Conservation (phyloP, 2,329 filamentous ascomycete genomes). For the Talaromyces sp. region DNA sequence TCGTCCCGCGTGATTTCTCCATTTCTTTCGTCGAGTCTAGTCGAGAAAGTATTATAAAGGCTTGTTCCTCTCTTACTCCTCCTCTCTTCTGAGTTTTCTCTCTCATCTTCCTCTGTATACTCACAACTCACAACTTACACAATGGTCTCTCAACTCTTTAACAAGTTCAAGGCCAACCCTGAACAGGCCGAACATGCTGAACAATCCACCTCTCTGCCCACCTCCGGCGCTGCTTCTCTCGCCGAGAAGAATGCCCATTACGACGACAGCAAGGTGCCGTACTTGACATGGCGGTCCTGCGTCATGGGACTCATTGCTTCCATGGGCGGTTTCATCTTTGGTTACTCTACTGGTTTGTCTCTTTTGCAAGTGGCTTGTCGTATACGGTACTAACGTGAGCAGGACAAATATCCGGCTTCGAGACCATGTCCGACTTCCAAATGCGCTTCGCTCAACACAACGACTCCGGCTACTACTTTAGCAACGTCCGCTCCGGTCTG, state of each 20-base stretch:
- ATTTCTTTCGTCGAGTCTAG: neutral
- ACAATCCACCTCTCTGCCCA: conserved; percentile 30
- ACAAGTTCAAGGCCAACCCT: conserved; percentile 29
- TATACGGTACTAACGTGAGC: conserved; percentile 16
- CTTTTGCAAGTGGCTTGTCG: neutral
- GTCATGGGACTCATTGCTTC: conserved; percentile 47
- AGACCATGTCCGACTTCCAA: conserved; percentile 49
- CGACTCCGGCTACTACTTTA: conserved; percentile 36
- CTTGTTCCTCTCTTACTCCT: neutral
- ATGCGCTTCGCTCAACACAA: conserved; percentile 40
- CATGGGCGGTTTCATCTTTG: conserved; percentile 51
- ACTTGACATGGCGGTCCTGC: conserved; percentile 45
- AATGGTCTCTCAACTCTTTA: conserved; percentile 20
- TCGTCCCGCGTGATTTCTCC: conserved; percentile 9
- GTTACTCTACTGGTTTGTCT: conserved; percentile 43
- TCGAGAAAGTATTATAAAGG: neutral
- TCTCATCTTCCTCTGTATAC: neutral
- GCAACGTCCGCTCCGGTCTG: conserved; percentile 45
- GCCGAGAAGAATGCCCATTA: conserved; percentile 36
- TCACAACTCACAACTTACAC: neutral
- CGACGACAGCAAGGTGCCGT: conserved; percentile 45
- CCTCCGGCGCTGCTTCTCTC: conserved; percentile 32
- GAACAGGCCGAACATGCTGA: conserved; percentile 34
- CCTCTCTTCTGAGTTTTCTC: neutral
- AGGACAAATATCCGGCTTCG: conserved; percentile 48